Conservation (phyloP, 2,329 filamentous ascomycete species). For the Aspergillus udagawae region DNA sequence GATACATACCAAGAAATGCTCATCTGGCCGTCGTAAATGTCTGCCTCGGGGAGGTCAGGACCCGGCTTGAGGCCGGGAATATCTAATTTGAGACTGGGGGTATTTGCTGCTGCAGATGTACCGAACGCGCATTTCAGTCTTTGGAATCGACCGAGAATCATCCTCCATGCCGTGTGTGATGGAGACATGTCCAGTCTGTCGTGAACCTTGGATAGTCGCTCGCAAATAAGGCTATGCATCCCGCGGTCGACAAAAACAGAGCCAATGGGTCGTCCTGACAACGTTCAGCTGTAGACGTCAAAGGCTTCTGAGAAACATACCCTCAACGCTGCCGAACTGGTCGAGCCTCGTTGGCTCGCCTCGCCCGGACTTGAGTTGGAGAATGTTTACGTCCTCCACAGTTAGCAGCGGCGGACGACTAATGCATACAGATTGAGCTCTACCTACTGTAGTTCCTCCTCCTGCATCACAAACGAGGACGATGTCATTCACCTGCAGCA, state of each 20-base stretch:
- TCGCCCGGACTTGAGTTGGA: constrained; percentile 22
- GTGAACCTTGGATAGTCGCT: constrained; percentile 18
- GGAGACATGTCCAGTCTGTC: constrained; percentile 16
- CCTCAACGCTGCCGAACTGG: constrained; percentile 23
- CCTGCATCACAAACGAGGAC: constrained; percentile 50
- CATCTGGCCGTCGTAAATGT: constrained; percentile 29
- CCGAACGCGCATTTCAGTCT: constrained; percentile 32
- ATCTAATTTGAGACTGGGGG: constrained; percentile 25
- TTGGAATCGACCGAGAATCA: constrained; percentile 30
- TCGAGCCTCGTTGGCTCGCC: constrained; percentile 22
- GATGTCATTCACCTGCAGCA: constrained; percentile 35
- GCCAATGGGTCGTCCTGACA: constrained; percentile 31
- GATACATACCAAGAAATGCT: constrained; percentile 22
- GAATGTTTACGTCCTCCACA: constrained; percentile 27
- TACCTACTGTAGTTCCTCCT: constrained; percentile 42
- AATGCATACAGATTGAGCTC: neutral
- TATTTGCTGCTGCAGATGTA: constrained; percentile 14
- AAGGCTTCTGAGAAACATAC: constrained; percentile 2
- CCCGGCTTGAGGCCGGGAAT: constrained; percentile 22
- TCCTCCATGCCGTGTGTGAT: constrained; percentile 22
- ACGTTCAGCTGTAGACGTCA: neutral
- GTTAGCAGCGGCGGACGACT: neutral
- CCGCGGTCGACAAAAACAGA: constrained; percentile 33
- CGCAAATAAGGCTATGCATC: constrained; percentile 22
- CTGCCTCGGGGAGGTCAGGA: constrained; percentile 19